Evolutionary conservation across 2,329 filamentous ascomycete species (phyloP).

Genomic region (Penicillium expansum): DNA sequence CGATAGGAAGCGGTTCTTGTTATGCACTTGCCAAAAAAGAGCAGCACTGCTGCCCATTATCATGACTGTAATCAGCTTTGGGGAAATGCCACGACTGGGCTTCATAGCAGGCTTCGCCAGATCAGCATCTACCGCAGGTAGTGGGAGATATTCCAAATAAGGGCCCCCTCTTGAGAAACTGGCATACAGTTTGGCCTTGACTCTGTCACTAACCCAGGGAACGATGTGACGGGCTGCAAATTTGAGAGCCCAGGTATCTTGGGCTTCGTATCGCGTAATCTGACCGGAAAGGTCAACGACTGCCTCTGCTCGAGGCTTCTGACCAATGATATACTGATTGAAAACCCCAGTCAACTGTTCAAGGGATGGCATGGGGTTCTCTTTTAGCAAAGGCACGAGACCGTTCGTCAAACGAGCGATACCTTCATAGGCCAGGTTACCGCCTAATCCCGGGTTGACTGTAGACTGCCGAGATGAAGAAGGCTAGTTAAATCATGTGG

Average conservation of each 20-base stretch:
- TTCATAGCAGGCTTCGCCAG: neutral
- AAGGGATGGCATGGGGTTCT: slow-evolving; percentile 11
- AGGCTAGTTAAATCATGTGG: neutral
- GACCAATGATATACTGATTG: slow-evolving; percentile 17
- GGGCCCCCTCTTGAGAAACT: slow-evolving; percentile 7
- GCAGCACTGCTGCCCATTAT: neutral
- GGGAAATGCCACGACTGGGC: neutral
- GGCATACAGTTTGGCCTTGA: slow-evolving; percentile 11
- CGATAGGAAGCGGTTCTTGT: neutral
- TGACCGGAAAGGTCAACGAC: slow-evolving; percentile 19
- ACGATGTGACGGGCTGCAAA: slow-evolving; percentile 12
- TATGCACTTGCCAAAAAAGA: neutral
- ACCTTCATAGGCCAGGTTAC: slow-evolving; percentile 39
- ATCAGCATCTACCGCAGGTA: neutral
- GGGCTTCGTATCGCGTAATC: slow-evolving; percentile 25
- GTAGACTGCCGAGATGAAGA: slow-evolving; percentile 10
- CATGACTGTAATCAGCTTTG: neutral
- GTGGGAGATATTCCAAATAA: slow-evolving; percentile 8
- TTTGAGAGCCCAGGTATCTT: slow-evolving; percentile 23
- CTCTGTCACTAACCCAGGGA: slow-evolving; percentile 10
- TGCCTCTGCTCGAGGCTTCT: slow-evolving; percentile 18
- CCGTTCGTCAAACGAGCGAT: slow-evolving; percentile 36
- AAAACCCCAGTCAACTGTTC: slow-evolving; percentile 17
- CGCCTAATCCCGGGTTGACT: slow-evolving; percentile 36
- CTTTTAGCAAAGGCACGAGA: slow-evolving; percentile 20